Base-by-base conservation (phyloP, 2,329 filamentous ascomycete genomes). In the Cladophialophora bantiana region DNA sequence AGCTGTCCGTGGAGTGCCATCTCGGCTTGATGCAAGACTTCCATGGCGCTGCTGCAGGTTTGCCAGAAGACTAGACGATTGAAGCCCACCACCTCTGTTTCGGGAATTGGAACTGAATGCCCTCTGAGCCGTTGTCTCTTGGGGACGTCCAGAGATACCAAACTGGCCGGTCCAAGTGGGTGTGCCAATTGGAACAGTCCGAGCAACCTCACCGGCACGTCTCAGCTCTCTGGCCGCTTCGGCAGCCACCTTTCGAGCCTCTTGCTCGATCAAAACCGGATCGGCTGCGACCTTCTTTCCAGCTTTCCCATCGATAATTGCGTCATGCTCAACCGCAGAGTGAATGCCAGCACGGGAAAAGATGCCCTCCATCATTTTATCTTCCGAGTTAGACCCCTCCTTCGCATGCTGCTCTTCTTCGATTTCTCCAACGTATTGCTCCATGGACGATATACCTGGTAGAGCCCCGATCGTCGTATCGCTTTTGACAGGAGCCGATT, bases 141-240 rank as follows among this genome's bases (percentile, higher is more conserved):
- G 85, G 0, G 91, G 90, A 40, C 91, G 84, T 1, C 94, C 94
- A 4, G 88, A 89, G 58, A 90, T 86, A 9, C 94, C 94, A 55
- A 91, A 88, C 72, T 91, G 88, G 1, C 95, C 94, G 0, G 94
- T 98, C 94, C 94, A 98, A 0, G 94, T 97, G 7, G 95, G 92
- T 0, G 91, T 93, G 7, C 94, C 94, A 36, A 93, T 89, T 0
- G 92, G 92, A 1, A 94, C 83, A 7, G 83, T 85, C 10, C 88
- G 85, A 2, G 94, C 93, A 35, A 89, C 85, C 74, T 94, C 87
- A 50, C 87, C 89, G 9, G 93, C 89, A 66, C 87, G 87, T 35
- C 89, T 87, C 1, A 98, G 86, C 70, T 92, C 90, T 26, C 86
- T 86, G 0, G 92, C 92, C 1, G 94, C 94, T 74, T 91, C 83